These are phyloP conservation scores for Quercus robur DNA, from an alignment of 306 rosid species.

Conservation along the genomic window DNA sequence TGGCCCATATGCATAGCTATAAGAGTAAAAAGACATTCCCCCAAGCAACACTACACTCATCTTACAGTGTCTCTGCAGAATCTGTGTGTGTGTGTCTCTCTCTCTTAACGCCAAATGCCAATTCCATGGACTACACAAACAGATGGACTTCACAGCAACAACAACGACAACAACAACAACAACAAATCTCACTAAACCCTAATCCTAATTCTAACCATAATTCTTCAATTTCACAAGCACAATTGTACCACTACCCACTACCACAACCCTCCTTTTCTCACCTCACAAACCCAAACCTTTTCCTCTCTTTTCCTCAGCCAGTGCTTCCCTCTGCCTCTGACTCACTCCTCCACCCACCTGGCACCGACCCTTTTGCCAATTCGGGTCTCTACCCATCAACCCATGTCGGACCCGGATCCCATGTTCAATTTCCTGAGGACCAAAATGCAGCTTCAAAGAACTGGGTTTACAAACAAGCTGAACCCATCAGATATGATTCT, in stretches of 20 bases:
- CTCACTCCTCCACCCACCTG: constrained; percentile 49
- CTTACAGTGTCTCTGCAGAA: neutral
- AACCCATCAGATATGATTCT: constrained; percentile 17
- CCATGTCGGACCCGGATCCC: constrained; percentile 20
- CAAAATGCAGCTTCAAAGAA: constrained; percentile 20
- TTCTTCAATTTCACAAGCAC: neutral
- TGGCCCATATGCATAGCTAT: no score
- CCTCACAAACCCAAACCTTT: constrained; percentile 19
- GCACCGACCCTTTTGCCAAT: constrained; percentile 36
- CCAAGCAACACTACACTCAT: neutral
- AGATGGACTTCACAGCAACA: neutral
- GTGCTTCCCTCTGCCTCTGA: constrained; percentile 18
- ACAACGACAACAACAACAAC: neutral
- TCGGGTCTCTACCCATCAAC: constrained; percentile 18
- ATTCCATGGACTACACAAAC: neutral
- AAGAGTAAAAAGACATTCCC: neutral
- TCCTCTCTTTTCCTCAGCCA: constrained; percentile 29
- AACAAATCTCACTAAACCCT: neutral
- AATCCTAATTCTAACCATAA: neutral
- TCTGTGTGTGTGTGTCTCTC: neutral
- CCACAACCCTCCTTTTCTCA: constrained; percentile 9
- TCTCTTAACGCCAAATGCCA: neutral
- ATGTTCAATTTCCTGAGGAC: constrained; percentile 19
- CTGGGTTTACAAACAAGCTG: constrained; percentile 27
- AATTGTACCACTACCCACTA: constrained; percentile 20